Conservation (phyloP, 495 filamentous ascomycete genomes). For the Schizothecium vesticola region DNA sequence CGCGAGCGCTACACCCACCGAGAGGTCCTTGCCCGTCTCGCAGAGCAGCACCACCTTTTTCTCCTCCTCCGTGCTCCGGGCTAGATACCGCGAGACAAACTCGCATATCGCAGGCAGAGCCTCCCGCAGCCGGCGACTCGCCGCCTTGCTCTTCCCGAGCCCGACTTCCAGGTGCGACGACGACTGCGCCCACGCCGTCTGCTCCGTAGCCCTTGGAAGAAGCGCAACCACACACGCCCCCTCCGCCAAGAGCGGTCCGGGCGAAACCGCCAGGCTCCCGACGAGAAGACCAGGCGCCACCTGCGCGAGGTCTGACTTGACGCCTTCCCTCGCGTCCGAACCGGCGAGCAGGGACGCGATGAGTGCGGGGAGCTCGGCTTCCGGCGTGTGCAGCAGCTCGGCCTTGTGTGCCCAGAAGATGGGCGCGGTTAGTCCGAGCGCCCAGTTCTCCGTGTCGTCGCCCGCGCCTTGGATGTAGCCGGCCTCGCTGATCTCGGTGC, state of each 20-base stretch:
- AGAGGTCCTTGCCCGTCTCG: constrained; percentile 40
- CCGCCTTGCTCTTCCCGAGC: constrained; percentile 61
- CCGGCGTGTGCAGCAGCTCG: constrained; percentile 50
- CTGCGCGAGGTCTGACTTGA: constrained; percentile 27
- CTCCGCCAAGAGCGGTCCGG: constrained; percentile 3
- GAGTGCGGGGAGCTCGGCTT: constrained; percentile 59
- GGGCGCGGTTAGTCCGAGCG: constrained; percentile 64
- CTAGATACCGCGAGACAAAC: constrained; percentile 35
- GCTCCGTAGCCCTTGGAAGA: constrained; percentile 29
- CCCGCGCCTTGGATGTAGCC: constrained; percentile 93
- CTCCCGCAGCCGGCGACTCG: constrained; percentile 66
- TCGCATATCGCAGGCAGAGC: constrained; percentile 54
- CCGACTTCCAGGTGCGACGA: constrained; percentile 53
- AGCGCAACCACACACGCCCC: constrained; percentile 27
- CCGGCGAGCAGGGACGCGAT: constrained; percentile 51
- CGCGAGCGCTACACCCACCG: constrained; percentile 45
- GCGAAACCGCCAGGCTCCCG: constrained; percentile 20
- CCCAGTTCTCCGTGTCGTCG: constrained; percentile 91
- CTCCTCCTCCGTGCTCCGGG: not conserved
- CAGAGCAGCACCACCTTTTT: constrained; percentile 34
- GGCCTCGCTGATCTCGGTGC: constrained; percentile 58
- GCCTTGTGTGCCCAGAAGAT: constrained; percentile 70
- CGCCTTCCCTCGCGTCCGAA: constrained; percentile 10
- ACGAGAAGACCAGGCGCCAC: constrained; percentile 34
- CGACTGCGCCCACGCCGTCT: constrained; percentile 30